Conservation (phyloP, 768 basidiomycete species). For the Thelephora ganbajun region DNA sequence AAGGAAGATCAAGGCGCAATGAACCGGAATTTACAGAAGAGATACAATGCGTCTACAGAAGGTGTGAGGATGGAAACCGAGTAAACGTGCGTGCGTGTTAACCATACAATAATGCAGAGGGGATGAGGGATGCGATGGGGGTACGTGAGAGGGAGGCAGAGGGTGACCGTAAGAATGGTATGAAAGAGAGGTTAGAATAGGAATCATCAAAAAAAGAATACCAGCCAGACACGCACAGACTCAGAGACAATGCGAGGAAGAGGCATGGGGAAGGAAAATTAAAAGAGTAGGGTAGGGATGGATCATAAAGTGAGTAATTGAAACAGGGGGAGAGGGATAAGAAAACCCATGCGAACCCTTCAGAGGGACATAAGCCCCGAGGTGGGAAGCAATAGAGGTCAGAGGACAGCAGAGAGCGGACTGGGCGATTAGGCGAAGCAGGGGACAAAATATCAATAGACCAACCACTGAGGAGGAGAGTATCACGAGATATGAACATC, state of each 20-base stretch:
- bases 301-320: neutral
- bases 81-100: neutral
- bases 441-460: too few relatives aligned
- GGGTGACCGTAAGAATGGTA: neutral
- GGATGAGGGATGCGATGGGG: neutral
- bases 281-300: neutral
- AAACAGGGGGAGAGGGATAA: neutral
- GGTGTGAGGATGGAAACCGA: neutral
- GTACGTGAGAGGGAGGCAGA: neutral
- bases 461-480: too few relatives aligned
- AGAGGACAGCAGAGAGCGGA: neutral
- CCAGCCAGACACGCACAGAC: neutral
- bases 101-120: neutral
- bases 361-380: slow-evolving; percentile 3
- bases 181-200: neutral
- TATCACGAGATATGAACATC: too few relatives aligned
- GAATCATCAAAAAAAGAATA: neutral
- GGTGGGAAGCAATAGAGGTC: neutral
- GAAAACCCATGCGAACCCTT: slow-evolving; percentile 4
- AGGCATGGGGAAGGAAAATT: neutral
- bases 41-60: neutral
- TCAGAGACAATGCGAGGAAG: neutral
- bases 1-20: slow-evolving; percentile 1
- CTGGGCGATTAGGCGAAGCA: neutral
- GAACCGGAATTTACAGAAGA: neutral